Evolutionary conservation across 2,329 filamentous ascomycete species (phyloP).

Genomic region (Diaporthe vaccinii): DNA sequence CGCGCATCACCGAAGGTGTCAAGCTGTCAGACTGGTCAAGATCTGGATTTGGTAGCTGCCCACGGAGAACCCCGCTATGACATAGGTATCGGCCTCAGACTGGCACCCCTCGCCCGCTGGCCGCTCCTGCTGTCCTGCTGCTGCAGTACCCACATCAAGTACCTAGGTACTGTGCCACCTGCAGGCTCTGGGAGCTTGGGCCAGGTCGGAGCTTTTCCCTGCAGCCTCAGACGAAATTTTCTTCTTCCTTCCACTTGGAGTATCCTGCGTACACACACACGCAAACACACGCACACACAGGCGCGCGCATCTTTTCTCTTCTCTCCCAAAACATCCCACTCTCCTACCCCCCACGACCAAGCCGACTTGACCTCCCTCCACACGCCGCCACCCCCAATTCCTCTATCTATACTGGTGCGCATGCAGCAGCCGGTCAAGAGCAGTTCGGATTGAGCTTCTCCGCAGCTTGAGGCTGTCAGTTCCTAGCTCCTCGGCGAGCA

Average conservation of each 20-base stretch:
- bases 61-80: slow-evolving; percentile 28
- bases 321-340: slow-evolving; percentile 16
- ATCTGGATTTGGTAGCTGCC: slow-evolving; percentile 20
- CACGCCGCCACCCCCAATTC: neutral
- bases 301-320: neutral
- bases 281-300: neutral
- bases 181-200: slow-evolving; percentile 27
- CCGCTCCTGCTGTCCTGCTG: neutral
- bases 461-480: slow-evolving; percentile 19
- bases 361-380: slow-evolving; percentile 2
- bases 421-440: slow-evolving; percentile 5
- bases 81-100: neutral
- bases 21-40: slow-evolving; percentile 20
- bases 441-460: slow-evolving; percentile 10
- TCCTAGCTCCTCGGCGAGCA: slow-evolving; percentile 31
- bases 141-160: neutral
- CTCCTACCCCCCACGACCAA: neutral
- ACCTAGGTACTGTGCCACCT: neutral
- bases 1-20: slow-evolving; percentile 29
- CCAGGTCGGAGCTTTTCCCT: slow-evolving; percentile 22
- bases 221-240: slow-evolving; percentile 22
- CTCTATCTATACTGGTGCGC: neutral
- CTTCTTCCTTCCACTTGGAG: slow-evolving; percentile 4
- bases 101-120: neutral
- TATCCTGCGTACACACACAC: neutral